phyloP scores from a whole-genome alignment of 306 rosid species.

The Cucurbita ficifolia region DNA sequence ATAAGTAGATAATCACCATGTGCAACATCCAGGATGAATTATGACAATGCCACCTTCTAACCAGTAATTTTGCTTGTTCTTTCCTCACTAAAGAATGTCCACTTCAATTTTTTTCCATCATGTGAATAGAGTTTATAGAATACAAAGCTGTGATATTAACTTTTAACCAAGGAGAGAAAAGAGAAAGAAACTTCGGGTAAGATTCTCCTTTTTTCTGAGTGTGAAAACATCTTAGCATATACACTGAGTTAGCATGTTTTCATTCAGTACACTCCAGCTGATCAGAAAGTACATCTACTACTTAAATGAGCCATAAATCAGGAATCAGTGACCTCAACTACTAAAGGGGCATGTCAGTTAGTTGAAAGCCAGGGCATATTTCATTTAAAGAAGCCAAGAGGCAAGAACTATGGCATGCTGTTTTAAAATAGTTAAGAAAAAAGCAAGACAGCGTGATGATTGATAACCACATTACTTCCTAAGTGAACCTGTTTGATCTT shows the following conservation, averaged over 20 bases:
- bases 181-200: not conserved
- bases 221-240: not conserved
- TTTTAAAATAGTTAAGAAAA: not conserved
- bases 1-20: not conserved
- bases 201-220: not conserved
- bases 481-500: conserved; percentile 78
- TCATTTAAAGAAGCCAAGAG: not conserved
- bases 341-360: not conserved
- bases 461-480: not conserved
- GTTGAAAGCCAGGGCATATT: not conserved
- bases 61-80: not conserved
- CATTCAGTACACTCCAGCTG: not conserved
- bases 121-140: not conserved
- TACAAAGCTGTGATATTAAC: not conserved
- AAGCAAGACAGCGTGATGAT: not conserved
- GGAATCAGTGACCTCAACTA: not conserved
- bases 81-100: not conserved
- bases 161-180: not conserved
- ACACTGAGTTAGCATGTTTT: not conserved
- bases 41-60: not conserved
- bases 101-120: not conserved
- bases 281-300: not conserved
- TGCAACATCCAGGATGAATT: not conserved
- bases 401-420: not conserved
- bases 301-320: not conserved